Percentiles rank a stretch among this genome's conserved stretches.
These are phyloP conservation scores for Picochlorum sp. DNA, from an alignment of 139 green algal species.

Conservation along the genomic window DNA sequence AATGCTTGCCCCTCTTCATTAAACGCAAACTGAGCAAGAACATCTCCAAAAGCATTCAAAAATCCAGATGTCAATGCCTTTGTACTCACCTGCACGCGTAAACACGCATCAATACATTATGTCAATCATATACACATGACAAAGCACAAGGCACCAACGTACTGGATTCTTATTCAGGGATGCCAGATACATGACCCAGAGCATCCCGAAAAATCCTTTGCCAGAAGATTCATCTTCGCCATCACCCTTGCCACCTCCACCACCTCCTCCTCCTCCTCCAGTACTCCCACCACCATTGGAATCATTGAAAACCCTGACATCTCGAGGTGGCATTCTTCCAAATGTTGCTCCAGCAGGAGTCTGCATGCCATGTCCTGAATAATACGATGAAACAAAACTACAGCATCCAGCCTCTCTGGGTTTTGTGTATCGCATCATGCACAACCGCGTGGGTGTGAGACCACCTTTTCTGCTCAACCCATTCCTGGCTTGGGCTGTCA, in stretches of 20 bases:
- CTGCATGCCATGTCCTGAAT: too few relatives aligned
- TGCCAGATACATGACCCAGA: neutral
- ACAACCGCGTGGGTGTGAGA: too few relatives aligned
- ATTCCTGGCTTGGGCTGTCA: too few relatives aligned
- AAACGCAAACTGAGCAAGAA: slow-evolving; percentile 65
- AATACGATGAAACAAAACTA: too few relatives aligned
- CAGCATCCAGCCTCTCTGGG: too few relatives aligned
- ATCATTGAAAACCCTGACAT: neutral
- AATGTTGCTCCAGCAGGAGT: neutral
- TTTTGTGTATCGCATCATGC: too few relatives aligned
- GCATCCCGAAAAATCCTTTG: neutral
- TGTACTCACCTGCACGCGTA: slow-evolving; percentile 34
- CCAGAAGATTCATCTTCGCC: neutral
- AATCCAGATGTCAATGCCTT: slow-evolving; percentile 70
- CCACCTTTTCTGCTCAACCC: too few relatives aligned
- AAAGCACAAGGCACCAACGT: neutral
- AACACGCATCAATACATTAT: neutral
- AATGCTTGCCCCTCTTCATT: slow-evolving; percentile 33
- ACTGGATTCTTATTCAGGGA: neutral
- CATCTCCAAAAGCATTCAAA: slow-evolving; percentile 78
- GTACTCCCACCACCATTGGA: neutral
- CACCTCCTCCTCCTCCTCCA: neutral
- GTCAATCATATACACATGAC: too few relatives aligned
- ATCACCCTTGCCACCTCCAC: neutral
- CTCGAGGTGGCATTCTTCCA: neutral